phyloP scores from a whole-genome alignment of 495 filamentous ascomycete species.

The Aspergillus coremiiformis region DNA sequence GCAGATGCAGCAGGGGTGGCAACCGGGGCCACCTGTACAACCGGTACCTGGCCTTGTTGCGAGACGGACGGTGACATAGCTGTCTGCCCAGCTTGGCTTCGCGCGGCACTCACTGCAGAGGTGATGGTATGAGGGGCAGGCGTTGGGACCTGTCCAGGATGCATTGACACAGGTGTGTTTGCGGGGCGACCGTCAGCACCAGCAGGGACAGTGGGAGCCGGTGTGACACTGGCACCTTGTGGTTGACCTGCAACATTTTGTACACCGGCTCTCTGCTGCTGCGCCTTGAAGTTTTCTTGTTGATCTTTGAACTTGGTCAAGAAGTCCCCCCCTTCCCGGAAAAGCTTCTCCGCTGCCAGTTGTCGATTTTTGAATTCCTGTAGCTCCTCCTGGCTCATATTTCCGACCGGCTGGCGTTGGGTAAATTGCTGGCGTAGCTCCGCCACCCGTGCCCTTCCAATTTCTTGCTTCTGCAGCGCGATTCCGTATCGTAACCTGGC shows the following conservation, averaged over 20 bases:
- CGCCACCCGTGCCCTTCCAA: conserved; percentile 31
- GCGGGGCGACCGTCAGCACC: conserved; percentile 19
- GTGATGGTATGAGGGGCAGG: conserved; percentile 47
- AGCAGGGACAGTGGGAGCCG: conserved; percentile 11
- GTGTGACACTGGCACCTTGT: conserved; percentile 6
- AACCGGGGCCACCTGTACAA: conserved; percentile 26
- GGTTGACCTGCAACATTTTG: conserved; percentile 11
- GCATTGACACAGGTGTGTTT: conserved; percentile 21
- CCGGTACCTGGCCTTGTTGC: conserved; percentile 31
- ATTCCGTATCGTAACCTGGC: conserved; percentile 47
- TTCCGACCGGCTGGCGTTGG: conserved; percentile 31
- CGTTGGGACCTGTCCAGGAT: conserved; percentile 32
- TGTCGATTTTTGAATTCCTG: conserved; percentile 37
- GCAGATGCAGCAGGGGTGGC: conserved; percentile 15
- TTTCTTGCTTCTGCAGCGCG: conserved; percentile 46
- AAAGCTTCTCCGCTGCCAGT: conserved; percentile 38
- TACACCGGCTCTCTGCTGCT: conserved; percentile 27
- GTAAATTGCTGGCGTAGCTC: conserved; percentile 33
- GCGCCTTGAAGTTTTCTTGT: conserved; percentile 39
- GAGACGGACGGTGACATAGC: conserved; percentile 35
- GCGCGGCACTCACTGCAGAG: conserved; percentile 46
- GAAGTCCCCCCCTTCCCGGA: conserved; percentile 40
- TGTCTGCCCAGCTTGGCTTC: conserved; percentile 36
- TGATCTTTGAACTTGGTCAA: conserved; percentile 43
- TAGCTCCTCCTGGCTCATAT: conserved; percentile 38